Percentiles rank a stretch among this genome's conserved stretches.
These are phyloP conservation scores for Populus hybrid DNA, from an alignment of 441 rosid species.

Conservation along the genomic window DNA sequence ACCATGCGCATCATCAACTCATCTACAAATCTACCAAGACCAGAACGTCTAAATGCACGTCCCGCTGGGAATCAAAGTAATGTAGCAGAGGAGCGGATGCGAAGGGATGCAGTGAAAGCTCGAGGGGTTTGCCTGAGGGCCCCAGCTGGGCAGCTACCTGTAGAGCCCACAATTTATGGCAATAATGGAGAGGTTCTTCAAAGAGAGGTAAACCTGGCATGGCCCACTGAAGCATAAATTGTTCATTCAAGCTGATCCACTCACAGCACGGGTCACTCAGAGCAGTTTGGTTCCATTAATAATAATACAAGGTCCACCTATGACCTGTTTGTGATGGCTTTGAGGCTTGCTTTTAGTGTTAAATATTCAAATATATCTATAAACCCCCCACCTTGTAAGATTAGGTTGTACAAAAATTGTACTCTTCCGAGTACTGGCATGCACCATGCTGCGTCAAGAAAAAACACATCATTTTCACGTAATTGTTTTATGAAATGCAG, in stretches of 20 bases:
- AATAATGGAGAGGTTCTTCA: slow-evolving; percentile 2
- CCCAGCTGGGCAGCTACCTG: no score
- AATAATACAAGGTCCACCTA: slow-evolving; percentile 11
- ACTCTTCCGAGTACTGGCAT: slow-evolving; percentile 17
- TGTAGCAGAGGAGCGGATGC: no score
- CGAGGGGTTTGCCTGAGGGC: not conserved
- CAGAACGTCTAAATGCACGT: no score
- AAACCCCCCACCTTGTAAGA: not conserved
- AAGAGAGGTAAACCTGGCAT: not conserved
- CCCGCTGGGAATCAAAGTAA: no score
- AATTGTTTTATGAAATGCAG: not conserved
- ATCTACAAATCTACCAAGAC: no score
- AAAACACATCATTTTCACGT: not conserved
- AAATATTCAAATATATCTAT: not conserved
- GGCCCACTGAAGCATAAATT: slow-evolving; percentile 16
- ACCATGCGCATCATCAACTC: no score
- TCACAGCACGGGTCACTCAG: slow-evolving; percentile 13
- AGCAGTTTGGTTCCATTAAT: slow-evolving; percentile 6
- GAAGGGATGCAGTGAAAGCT: no score
- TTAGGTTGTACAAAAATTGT: slow-evolving; percentile 21
- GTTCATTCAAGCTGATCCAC: slow-evolving; percentile 11
- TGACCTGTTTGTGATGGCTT: not conserved
- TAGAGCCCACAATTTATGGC: slow-evolving; percentile 14
- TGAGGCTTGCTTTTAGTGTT: not conserved
- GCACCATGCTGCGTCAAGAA: not conserved